Evolutionary conservation across 2,329 filamentous ascomycete species (phyloP).

Genomic region (Diaporthe vaccinii): DNA sequence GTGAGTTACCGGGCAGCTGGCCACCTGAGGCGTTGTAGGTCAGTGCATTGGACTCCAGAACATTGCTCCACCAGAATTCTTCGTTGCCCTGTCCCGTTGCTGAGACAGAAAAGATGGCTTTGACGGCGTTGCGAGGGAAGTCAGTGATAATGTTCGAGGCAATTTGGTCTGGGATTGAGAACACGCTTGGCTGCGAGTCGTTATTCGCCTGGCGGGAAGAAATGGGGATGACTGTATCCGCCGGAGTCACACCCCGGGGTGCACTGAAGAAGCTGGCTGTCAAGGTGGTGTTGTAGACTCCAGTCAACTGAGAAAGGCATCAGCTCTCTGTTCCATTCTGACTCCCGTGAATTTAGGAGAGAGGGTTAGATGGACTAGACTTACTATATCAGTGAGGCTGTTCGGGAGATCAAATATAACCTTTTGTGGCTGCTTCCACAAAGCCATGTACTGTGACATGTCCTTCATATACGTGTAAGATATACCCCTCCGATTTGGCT

Average conservation of each 20-base stretch:
- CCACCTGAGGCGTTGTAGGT: slow-evolving; percentile 71
- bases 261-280: slow-evolving; percentile 67
- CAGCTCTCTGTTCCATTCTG: background rate
- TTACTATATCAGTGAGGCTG: slow-evolving; percentile 41
- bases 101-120: slow-evolving; percentile 80
- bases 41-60: slow-evolving; percentile 71
- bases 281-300: slow-evolving; percentile 71
- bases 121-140: slow-evolving; percentile 75
- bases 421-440: slow-evolving; percentile 72
- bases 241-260: slow-evolving; percentile 58
- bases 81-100: slow-evolving; percentile 82
- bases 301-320: slow-evolving; percentile 55
- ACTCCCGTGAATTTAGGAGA: background rate
- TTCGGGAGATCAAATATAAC: slow-evolving; percentile 78
- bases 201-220: slow-evolving; percentile 65
- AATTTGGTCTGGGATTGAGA: slow-evolving; percentile 73
- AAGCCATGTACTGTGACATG: slow-evolving; percentile 70
- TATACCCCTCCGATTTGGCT: slow-evolving; percentile 72
- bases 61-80: slow-evolving; percentile 90
- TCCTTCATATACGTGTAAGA: slow-evolving; percentile 76
- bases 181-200: slow-evolving; percentile 72
- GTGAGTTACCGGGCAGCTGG: slow-evolving; percentile 74
- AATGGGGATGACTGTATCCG: slow-evolving; percentile 77
- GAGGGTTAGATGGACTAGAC: slow-evolving; percentile 51
- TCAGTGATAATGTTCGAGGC: slow-evolving; percentile 67